phyloP scores from a whole-genome alignment of 371 early-diverging fungal genomes.

The Rhizopus arrhizus region DNA sequence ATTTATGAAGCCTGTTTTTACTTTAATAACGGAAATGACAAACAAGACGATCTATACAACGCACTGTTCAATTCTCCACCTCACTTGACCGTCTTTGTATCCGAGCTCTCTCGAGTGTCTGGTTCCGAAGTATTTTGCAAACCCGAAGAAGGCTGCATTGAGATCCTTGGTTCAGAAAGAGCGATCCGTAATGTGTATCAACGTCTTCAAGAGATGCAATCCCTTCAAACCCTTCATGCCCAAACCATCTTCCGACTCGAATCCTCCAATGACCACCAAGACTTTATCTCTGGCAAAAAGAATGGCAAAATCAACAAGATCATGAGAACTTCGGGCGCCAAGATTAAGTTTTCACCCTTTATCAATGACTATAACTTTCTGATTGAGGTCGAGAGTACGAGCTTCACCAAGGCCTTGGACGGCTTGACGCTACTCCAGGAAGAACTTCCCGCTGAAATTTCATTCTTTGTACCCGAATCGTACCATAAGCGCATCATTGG shows the following conservation, averaged over 20 bases:
- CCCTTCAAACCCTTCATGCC: constrained; percentile 48
- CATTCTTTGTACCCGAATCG: constrained; percentile 82
- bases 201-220: constrained; percentile 49
- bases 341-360: constrained; percentile 52
- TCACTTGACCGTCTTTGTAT: constrained; percentile 46
- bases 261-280: constrained; percentile 73
- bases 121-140: constrained; percentile 61
- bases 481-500: constrained; percentile 93
- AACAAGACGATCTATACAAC: neutral
- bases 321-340: constrained; percentile 68
- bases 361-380: constrained; percentile 71
- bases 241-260: constrained; percentile 57
- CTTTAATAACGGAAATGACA: constrained; percentile 34
- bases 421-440: constrained; percentile 70
- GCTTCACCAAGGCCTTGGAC: constrained; percentile 57
- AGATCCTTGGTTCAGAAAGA: constrained; percentile 64
- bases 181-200: constrained; percentile 64
- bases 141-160: constrained; percentile 48
- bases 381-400: constrained; percentile 61
- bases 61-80: constrained; percentile 39
- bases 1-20: constrained; percentile 65
- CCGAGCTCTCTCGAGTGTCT: constrained; percentile 55
- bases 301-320: constrained; percentile 89
- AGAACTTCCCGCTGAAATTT: constrained; percentile 80
- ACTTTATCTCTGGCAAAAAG: constrained; percentile 91